Conservation (phyloP, 129 eudicot genomes). For the Centrapalus pauciflorus region DNA sequence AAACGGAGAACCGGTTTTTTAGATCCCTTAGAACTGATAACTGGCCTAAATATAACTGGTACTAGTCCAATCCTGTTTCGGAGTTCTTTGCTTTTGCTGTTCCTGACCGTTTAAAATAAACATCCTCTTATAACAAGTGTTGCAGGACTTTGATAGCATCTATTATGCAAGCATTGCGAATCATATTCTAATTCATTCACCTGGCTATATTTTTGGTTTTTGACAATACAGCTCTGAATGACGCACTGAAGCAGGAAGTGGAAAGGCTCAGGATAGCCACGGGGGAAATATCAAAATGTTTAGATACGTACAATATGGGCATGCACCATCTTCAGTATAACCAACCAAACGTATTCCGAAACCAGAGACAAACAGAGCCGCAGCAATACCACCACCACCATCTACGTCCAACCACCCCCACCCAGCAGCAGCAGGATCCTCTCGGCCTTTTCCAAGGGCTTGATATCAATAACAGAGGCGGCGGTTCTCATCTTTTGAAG, state of each 20-base stretch:
- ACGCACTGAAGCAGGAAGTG: conserved; percentile 84
- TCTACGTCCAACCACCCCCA: conserved; percentile 28
- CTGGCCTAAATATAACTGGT: too few species aligned
- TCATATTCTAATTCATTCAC: neutral
- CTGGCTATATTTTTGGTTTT: neutral
- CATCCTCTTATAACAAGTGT: too few species aligned
- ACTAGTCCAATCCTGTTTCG: too few species aligned
- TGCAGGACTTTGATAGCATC: too few species aligned
- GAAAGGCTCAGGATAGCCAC: conserved; percentile 81
- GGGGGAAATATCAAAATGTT: conserved; percentile 50
- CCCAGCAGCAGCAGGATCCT: conserved; percentile 44
- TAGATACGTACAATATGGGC: conserved; percentile 51
- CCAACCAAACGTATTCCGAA: conserved; percentile 47
- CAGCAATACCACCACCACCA: conserved; percentile 44
- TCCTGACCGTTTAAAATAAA: too few species aligned
- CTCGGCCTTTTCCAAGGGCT: conserved; percentile 74
- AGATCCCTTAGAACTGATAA: too few species aligned
- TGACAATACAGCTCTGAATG: conserved; percentile 63
- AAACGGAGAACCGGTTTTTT: too few species aligned
- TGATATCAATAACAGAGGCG: conserved; percentile 41
- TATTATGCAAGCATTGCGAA: too few species aligned
- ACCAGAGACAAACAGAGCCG: conserved; percentile 35
- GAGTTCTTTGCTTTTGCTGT: too few species aligned
- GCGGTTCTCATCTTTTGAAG: conserved; percentile 42
- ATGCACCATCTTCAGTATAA: conserved; percentile 53